These are phyloP conservation scores for Botrytis hyacinthi DNA, from an alignment of 2,329 filamentous ascomycete species.

Conservation along the genomic window DNA sequence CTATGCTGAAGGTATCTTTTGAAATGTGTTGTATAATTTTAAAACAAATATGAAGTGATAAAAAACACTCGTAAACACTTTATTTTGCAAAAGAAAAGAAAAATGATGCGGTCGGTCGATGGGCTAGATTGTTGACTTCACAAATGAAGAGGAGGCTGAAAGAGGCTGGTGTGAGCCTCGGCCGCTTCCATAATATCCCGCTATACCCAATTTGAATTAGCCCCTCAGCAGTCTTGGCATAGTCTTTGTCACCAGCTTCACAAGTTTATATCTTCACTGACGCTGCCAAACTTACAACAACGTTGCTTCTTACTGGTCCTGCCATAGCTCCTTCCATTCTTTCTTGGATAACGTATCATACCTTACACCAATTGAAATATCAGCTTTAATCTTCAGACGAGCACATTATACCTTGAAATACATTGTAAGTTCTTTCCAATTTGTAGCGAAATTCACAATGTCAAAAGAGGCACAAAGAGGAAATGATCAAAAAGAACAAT, in stretches of 20 bases:
- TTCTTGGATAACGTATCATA: neutral
- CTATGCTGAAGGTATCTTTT: neutral
- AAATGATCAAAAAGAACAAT: conserved; percentile 11
- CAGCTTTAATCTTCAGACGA: conserved; percentile 3
- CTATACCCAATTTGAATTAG: neutral
- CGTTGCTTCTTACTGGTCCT: neutral
- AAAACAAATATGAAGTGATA: neutral
- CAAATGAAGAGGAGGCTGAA: neutral
- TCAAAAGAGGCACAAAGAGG: conserved; percentile 2
- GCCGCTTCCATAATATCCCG: neutral
- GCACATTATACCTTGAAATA: neutral
- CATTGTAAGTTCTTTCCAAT: neutral
- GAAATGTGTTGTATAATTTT: neutral
- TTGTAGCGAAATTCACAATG: neutral
- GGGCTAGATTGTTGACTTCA: neutral
- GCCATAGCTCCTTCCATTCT: neutral
- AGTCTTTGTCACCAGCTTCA: conserved; percentile 1
- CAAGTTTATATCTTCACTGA: conserved; percentile 1
- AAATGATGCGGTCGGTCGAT: neutral
- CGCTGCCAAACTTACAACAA: neutral
- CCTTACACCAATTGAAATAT: neutral
- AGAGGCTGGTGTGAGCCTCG: conserved; percentile 13
- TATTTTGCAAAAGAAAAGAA: conserved; percentile 5
- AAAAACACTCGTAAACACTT: neutral
- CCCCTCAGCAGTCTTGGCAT: neutral